Evolutionary conservation across 1,284 basidiomycete genomes (phyloP).

Genomic region (Puccinia novopanici): DNA sequence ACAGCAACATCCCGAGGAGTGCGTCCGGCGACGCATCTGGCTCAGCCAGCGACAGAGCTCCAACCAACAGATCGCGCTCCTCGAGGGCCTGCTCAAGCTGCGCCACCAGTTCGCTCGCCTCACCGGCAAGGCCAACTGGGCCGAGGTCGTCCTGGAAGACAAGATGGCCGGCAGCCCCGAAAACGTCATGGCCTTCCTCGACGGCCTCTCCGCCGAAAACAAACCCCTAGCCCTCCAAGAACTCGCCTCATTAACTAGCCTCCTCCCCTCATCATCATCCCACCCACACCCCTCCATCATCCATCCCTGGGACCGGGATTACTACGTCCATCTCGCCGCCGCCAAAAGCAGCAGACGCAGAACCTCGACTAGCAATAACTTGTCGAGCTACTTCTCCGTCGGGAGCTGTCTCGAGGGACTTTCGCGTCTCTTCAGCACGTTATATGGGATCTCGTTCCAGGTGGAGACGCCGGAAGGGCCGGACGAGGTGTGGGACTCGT

Average conservation of each 20-base stretch:
- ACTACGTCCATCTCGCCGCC: constrained; percentile 63
- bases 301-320: constrained; percentile 90
- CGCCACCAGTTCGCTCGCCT: constrained; percentile 77
- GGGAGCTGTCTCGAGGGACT: constrained; percentile 84
- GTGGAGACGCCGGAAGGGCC: constrained; percentile 63
- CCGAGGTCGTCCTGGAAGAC: constrained; percentile 78
- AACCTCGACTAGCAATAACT: constrained; percentile 62
- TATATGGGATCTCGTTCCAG: constrained; percentile 84
- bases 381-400: constrained; percentile 69
- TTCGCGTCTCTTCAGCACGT: constrained; percentile 75
- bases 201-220: constrained; percentile 70
- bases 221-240: constrained; percentile 73
- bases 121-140: constrained; percentile 79
- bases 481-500: constrained; percentile 51
- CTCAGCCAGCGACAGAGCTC: constrained; percentile 53
- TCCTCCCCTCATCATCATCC: constrained; percentile 75
- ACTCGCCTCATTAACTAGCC: constrained; percentile 67
- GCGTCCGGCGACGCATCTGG: constrained; percentile 50
- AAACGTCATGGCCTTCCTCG: constrained; percentile 46
- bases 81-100: constrained; percentile 74
- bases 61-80: constrained; percentile 68
- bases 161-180: constrained; percentile 88
- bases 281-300: constrained; percentile 61
- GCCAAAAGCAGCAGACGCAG: background rate
- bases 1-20: constrained; percentile 50